Evolutionary conservation across 129 eudicot genomes (phyloP), one percentile per base, ranked within the genome.

Genomic region (Tanacetum coccineum): DNA sequence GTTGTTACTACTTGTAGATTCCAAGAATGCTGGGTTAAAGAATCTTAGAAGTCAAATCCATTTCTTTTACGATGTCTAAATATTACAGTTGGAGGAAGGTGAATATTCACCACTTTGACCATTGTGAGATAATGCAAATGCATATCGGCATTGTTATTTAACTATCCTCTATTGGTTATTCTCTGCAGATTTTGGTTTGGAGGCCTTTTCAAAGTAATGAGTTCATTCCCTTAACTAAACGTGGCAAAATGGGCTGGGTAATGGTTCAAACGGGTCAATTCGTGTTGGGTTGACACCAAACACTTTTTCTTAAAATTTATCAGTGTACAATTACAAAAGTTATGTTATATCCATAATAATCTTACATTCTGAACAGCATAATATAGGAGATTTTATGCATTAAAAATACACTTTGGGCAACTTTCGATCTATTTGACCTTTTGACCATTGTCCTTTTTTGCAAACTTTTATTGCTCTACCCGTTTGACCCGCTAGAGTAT

Each of bases 31-130:
- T 90, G 97, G 97, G 72, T 55, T 66, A 82, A 84, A 62, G 97
- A 87, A 80, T 80, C 89, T 36, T 74, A 72, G 50, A 90, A 66
- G 77, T 70, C 84, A 48, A 90, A 79, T 59, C 97, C 95, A 40
- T 80, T 83, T 89, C 87, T 90, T 51, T 60, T 90, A 74, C 82
- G 91, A 44, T 87, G 95, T 72, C 77, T 90, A 66, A 84, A 90
- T 79, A 61, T 73, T 58, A 78, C 85, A 71, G 89, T 90, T 80
- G 97, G 97, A 9, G 88, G 89, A 82, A 90, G 95, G 97, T 90
- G 72, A 46, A 6, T 48, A 48, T 18, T 54, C 45, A 32, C 62
- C 58, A n/a, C 55, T 67, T 32, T 64, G 48, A 7, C 45, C 26
- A 11, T 61, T 14, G 61, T 74, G 57, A 62, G 12, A 57, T n/a